Conservation (phyloP, 805 yeast species). For the Lachancea quebecensis region DNA sequence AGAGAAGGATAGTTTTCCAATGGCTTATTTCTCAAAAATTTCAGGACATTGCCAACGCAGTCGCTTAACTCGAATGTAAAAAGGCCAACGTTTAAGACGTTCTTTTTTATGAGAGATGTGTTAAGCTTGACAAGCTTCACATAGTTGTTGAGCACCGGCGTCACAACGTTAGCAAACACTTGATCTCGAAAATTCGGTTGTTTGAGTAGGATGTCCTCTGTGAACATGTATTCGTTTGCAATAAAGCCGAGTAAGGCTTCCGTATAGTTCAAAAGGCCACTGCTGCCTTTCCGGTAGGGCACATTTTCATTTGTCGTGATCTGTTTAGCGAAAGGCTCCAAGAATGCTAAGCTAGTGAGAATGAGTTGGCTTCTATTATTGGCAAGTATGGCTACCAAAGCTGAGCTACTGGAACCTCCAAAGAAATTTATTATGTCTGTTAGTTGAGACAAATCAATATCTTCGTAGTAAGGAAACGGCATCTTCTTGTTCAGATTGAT, state of each 20-base stretch:
- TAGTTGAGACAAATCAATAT: conserved; percentile 33
- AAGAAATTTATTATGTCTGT: conserved; percentile 42
- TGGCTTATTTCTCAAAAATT: conserved; percentile 26
- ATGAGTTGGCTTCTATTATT: conserved; percentile 40
- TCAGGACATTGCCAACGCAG: conserved; percentile 32
- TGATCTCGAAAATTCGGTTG: conserved; percentile 25
- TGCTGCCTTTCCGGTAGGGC: conserved; percentile 56
- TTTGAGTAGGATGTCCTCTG: conserved; percentile 37
- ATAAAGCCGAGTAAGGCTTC: conserved; percentile 45
- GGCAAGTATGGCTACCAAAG: conserved; percentile 33
- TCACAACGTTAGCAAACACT: conserved; percentile 31
- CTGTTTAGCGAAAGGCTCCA: conserved; percentile 42
- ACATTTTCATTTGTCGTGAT: conserved; percentile 33
- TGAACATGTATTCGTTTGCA: conserved; percentile 43
- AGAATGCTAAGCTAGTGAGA: conserved; percentile 37
- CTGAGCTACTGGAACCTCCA: conserved; percentile 19
- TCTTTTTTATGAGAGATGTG: conserved; percentile 35
- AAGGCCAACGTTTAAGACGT: conserved; percentile 43
- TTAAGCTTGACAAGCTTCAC: conserved; percentile 35
- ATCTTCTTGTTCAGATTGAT: conserved; percentile 34
- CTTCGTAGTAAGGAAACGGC: conserved; percentile 37
- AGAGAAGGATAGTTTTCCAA: conserved; percentile 19
- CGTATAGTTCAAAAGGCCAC: conserved; percentile 49
- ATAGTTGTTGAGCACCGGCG: conserved; percentile 35
- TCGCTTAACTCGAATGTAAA: conserved; percentile 56